Evolutionary conservation across 1,139 yeast genomes (phyloP).

Genomic region (Candida tetrigidarum): DNA sequence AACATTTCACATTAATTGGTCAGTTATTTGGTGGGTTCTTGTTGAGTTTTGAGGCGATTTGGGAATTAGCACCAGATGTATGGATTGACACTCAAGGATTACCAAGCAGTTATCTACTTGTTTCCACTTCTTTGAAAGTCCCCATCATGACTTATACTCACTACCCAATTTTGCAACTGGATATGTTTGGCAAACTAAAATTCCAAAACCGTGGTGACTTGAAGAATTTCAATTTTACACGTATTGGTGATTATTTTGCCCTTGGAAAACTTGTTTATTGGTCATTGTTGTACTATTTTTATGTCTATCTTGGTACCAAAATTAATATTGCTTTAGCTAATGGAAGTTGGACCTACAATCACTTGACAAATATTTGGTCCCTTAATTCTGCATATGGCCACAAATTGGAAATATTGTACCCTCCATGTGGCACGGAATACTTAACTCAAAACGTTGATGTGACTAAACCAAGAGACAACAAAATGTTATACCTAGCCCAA

Average conservation of each 20-base stretch:
- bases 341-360: conserved; percentile 90
- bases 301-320: conserved; percentile 66
- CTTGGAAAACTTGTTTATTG: conserved; percentile 68
- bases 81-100: conserved; percentile 95
- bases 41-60: conserved; percentile 72
- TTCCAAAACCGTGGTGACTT: conserved; percentile 28
- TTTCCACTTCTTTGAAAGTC: conserved; percentile 55
- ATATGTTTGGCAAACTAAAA: conserved; percentile 72
- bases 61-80: conserved; percentile 78
- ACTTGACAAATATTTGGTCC: conserved; percentile 67
- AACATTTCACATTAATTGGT: conserved; percentile 77
- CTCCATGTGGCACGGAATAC: conserved; percentile 79
- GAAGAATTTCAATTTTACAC: conserved; percentile 8
- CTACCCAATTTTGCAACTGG: conserved; percentile 88
- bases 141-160: conserved; percentile 91
- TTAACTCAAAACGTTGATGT: conserved; percentile 20
- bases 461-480: conserved; percentile 47
- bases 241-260: conserved; percentile 27
- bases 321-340: conserved; percentile 75
- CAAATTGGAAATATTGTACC: conserved; percentile 63
- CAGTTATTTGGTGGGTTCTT: conserved; percentile 83
- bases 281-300: conserved; percentile 63
- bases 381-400: conserved; percentile 28
- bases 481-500: conserved; percentile 83
- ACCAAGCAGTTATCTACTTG: conserved; percentile 74